Evolutionary conservation across 2,329 filamentous ascomycete species (phyloP), one percentile per base, ranked within the genome.

Genomic region (Phoma sp.): DNA sequence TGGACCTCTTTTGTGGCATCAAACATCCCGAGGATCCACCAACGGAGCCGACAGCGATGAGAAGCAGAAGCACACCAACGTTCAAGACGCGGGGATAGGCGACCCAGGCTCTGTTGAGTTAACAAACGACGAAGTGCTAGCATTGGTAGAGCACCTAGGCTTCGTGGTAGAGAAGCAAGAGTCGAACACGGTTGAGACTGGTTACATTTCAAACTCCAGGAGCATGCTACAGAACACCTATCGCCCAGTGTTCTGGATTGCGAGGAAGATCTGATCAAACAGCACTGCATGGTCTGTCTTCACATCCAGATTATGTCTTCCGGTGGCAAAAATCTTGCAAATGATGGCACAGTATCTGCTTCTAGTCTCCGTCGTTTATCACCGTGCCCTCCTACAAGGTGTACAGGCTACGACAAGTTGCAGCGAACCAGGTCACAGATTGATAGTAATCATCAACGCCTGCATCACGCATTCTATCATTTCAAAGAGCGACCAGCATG

Each of bases 1-100:
- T 22, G 95, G 95, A 0, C 95, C 95, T 0, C 77, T 99, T 50
- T 80, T 98, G 36, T 99, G 95, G 95, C 96, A 99, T 74, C 98
- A 96, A 73, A 92, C 96, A 72, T 89, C 92, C 63, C 84, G 88
- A 37, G 82, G 85, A 1, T 85, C 84, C 0, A 29, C 12, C 17
- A 24, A 25, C 3, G 29, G 19, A 9, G 4, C 13, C 4, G 19
- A 49, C 6, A 46, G 60, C 6, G 60, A 64, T 27, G 65, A 70
- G 1, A 43, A 57, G 12, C 37, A 51, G 6, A 25, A 36, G 4
- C 36, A 47, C 25, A 29, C 31, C 12, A 31, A 56, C 40, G 49
- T 45, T 38, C 53, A 46, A 43, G 63, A 73, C 63, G 62, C 72
- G 48, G 92, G 92, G 1, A 96, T 97, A 60, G 92, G 87, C 0